A percentile compares a stretch with the other conserved stretches of the same genome.
Evolutionary conservation across 148 eudicot species (phyloP).

Genomic region (Chenopodium album): DNA sequence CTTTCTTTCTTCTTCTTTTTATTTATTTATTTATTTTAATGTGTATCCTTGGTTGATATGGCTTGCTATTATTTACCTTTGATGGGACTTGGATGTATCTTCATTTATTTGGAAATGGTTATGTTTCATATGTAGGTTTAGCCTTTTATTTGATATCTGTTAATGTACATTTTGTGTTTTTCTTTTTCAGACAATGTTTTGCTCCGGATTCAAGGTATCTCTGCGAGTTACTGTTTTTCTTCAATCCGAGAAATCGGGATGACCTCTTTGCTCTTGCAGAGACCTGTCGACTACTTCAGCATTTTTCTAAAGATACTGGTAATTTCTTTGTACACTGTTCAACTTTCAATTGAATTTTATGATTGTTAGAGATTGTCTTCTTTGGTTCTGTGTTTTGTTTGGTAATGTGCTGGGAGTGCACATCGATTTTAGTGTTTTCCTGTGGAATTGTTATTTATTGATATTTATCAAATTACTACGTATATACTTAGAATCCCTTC

Average conservation of each 20-base stretch:
- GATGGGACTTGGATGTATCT: background rate
- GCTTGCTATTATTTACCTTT: background rate
- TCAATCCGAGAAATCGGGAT: slow-evolving; percentile 54
- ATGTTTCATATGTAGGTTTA: background rate
- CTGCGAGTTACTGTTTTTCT: slow-evolving; percentile 74
- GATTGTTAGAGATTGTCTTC: background rate
- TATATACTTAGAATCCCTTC: background rate
- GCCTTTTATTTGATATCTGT: background rate
- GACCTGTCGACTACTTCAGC: slow-evolving; percentile 65
- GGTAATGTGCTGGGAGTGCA: background rate
- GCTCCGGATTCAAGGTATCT: slow-evolving; percentile 79
- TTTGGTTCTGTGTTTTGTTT: background rate
- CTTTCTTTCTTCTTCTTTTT: background rate
- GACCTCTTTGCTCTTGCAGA: slow-evolving; percentile 68
- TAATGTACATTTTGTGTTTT: slow-evolving; percentile 19
- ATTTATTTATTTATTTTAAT: background rate
- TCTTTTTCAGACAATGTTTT: slow-evolving; percentile 67
- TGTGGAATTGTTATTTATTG: background rate
- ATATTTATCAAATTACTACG: background rate
- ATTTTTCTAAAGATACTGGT: slow-evolving; percentile 64
- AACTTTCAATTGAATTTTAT: background rate
- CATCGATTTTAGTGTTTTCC: background rate
- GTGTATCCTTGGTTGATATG: background rate
- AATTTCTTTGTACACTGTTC: slow-evolving; percentile 11
- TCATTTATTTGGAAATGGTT: background rate